Percentiles rank a stretch among this genome's conserved stretches.
These are phyloP conservation scores for Arachis hypogaea DNA, from an alignment of 306 rosid species.

Conservation along the genomic window DNA sequence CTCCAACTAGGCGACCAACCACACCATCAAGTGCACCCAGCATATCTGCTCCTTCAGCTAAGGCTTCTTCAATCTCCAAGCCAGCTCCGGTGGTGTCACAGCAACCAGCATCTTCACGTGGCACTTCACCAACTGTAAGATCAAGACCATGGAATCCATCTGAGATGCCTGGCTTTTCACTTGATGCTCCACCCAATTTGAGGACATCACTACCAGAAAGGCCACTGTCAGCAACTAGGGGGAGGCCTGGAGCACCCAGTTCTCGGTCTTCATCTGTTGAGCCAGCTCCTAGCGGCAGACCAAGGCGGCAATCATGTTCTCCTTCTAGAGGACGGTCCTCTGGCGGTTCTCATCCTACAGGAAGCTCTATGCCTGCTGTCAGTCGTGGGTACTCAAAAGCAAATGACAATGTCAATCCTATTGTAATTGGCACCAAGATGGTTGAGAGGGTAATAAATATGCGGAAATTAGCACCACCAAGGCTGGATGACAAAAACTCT, in stretches of 20 bases:
- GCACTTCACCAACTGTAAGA: slow-evolving; percentile 82
- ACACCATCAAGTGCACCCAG: slow-evolving; percentile 58
- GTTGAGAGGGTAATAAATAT: slow-evolving; percentile 95
- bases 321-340: slow-evolving; percentile 94
- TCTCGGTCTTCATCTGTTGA: slow-evolving; percentile 84
- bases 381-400: slow-evolving; percentile 71
- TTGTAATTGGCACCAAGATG: slow-evolving; percentile 83
- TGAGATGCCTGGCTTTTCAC: slow-evolving; percentile 95
- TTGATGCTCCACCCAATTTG: slow-evolving; percentile 91
- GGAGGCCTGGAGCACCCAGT: slow-evolving; percentile 95
- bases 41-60: slow-evolving; percentile 57
- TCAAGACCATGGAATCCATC: slow-evolving; percentile 93
- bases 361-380: slow-evolving; percentile 95
- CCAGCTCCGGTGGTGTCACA: slow-evolving; percentile 59
- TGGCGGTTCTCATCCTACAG: slow-evolving; percentile 67
- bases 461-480: slow-evolving; percentile 90
- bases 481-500: slow-evolving; percentile 72
- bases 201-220: slow-evolving; percentile 89
- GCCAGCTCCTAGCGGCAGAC: slow-evolving; percentile 75
- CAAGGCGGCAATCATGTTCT: slow-evolving; percentile 93
- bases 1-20: slow-evolving; percentile 82
- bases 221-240: slow-evolving; percentile 85
- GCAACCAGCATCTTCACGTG: slow-evolving; percentile 71
- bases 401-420: slow-evolving; percentile 89
- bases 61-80: slow-evolving; percentile 69